Percentiles rank a stretch among this genome's conserved stretches.
phyloP scores from a whole-genome alignment of 73 alveolate genomes.

The Blepharisma japonicum region DNA sequence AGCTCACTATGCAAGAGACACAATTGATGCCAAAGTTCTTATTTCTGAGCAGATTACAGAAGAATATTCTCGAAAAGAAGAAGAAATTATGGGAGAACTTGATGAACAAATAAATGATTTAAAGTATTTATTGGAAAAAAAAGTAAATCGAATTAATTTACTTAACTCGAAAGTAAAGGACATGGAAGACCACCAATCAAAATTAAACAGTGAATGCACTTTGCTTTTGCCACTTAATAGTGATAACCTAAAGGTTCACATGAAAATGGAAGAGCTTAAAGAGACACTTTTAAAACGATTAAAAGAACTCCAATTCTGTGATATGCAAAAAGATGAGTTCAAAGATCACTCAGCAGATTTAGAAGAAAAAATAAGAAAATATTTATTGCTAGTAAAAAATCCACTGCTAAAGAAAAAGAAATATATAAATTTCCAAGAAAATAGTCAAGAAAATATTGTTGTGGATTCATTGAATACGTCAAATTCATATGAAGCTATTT shows the following conservation, averaged over 20 bases:
- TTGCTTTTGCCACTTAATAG: background rate
- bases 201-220: background rate
- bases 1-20: background rate
- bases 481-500: background rate
- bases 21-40: background rate
- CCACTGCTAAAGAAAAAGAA: conserved; percentile 1
- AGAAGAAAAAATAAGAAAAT: background rate
- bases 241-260: background rate
- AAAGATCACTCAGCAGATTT: background rate
- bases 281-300: background rate
- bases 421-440: background rate
- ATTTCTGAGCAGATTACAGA: conserved; percentile 20
- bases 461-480: no score
- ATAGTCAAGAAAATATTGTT: no score
- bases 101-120: conserved; percentile 15
- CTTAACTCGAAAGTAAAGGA: background rate
- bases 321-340: conserved; percentile 7
- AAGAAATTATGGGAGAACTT: background rate
- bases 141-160: background rate
- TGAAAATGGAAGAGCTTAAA: background rate
- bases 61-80: conserved; percentile 1
- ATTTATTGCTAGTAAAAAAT: background rate
- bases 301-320: background rate
- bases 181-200: background rate
- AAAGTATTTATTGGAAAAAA: conserved; percentile 7